Evolutionary conservation across 2,329 filamentous ascomycete genomes (phyloP).

Genomic region (Aspergillus quadrilineatus): DNA sequence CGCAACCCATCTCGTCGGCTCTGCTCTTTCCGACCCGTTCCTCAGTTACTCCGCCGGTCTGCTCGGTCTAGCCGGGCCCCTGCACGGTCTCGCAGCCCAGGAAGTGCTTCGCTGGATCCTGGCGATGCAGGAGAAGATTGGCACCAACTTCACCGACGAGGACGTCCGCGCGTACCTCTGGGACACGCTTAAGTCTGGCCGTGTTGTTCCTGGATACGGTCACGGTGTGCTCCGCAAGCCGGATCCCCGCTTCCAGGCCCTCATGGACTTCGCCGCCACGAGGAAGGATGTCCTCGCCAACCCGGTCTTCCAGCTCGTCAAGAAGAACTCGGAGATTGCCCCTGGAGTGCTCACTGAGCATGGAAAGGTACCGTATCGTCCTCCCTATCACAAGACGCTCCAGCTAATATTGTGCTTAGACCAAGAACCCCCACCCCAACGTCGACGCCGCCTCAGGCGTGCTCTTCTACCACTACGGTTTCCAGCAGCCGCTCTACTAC

Average conservation of each 20-base stretch:
- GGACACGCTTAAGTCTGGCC: constrained; percentile 87
- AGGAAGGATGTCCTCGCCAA: constrained; percentile 82
- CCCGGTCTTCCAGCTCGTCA: constrained; percentile 90
- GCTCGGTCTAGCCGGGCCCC: constrained; percentile 89
- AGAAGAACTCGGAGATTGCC: constrained; percentile 88
- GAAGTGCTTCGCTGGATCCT: constrained; percentile 96
- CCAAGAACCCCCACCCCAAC: constrained; percentile 96
- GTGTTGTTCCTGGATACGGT: constrained; percentile 91
- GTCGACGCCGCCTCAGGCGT: constrained; percentile 92
- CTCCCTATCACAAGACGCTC: neutral
- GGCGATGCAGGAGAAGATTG: constrained; percentile 89
- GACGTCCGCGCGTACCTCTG: constrained; percentile 90
- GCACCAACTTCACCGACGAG: constrained; percentile 70
- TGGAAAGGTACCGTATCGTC: constrained; percentile 63
- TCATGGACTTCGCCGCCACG: constrained; percentile 90
- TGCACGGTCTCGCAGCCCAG: constrained; percentile 91
- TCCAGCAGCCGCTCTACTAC: constrained; percentile 97
- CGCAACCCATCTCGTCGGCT: constrained; percentile 90
- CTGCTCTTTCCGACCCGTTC: constrained; percentile 90
- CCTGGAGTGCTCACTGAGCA: constrained; percentile 89
- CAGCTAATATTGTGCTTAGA: constrained; percentile 46
- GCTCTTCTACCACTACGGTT: constrained; percentile 96
- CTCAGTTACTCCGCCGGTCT: constrained; percentile 94
- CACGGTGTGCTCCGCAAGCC: constrained; percentile 96
- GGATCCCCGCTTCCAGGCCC: constrained; percentile 90